Conservation (phyloP, 176 grass and related monocot species). For the Phoenix roebelenii region DNA sequence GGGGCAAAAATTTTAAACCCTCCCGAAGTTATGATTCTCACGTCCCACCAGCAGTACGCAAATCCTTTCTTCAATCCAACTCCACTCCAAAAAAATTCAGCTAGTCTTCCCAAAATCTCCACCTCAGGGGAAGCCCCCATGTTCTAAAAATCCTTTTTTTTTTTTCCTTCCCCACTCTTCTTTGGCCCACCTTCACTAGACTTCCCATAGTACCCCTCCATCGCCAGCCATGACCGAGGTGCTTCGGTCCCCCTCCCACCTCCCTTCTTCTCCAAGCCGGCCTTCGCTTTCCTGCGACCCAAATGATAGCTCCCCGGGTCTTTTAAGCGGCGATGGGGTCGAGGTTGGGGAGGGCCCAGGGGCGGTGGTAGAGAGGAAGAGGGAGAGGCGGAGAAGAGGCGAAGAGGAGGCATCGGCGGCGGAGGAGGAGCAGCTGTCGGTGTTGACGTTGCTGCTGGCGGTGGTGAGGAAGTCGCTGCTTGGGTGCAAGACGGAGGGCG, state of each 20-base stretch:
- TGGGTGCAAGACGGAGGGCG: slow-evolving; percentile 37
- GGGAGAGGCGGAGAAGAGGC: slow-evolving; percentile 3
- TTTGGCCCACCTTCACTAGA: slow-evolving; percentile 25
- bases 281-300: slow-evolving; percentile 8
- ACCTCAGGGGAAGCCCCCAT: slow-evolving; percentile 6
- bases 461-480: slow-evolving; percentile 67
- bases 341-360: slow-evolving; percentile 10
- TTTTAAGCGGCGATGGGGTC: slow-evolving; percentile 36
- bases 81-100: slow-evolving; percentile 40
- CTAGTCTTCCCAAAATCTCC: slow-evolving; percentile 10
- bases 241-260: slow-evolving; percentile 33
- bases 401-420: slow-evolving; percentile 13
- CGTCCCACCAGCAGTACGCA: slow-evolving; percentile 23
- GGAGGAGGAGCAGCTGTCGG: slow-evolving; percentile 48
- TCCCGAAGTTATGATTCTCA: slow-evolving; percentile 29
- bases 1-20: slow-evolving; percentile 15
- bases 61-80: slow-evolving; percentile 90
- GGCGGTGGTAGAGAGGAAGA: slow-evolving; percentile 22
- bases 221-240: slow-evolving; percentile 34
- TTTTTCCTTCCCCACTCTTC: background rate
- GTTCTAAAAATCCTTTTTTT: slow-evolving; percentile 29
- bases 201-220: background rate
- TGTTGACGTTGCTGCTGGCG: slow-evolving; percentile 69
- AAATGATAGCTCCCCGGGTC: slow-evolving; percentile 25
- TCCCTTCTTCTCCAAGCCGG: slow-evolving; percentile 21